These are phyloP conservation scores for Paracoccidioides brasiliensis DNA, from an alignment of 2,329 filamentous ascomycete species.

Conservation along the genomic window DNA sequence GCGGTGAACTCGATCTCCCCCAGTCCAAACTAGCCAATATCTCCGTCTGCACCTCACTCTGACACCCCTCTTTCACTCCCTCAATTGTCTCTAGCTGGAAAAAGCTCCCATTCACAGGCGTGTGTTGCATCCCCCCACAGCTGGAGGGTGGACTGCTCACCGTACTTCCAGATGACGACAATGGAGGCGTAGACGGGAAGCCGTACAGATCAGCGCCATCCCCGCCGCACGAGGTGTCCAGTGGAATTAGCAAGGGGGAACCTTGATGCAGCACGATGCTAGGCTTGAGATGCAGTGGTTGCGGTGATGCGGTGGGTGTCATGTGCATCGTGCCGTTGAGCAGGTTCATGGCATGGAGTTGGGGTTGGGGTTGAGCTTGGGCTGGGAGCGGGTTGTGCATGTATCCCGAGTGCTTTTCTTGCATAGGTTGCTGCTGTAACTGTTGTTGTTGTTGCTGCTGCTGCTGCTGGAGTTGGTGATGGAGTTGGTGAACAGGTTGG, in stretches of 20 bases:
- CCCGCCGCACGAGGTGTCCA: slow-evolving; percentile 62
- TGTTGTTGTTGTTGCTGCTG: slow-evolving; percentile 13
- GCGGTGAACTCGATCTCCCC: slow-evolving; percentile 64
- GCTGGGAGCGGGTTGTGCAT: slow-evolving; percentile 34
- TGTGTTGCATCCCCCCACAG: slow-evolving; percentile 62
- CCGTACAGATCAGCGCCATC: slow-evolving; percentile 43
- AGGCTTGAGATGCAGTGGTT: slow-evolving; percentile 61
- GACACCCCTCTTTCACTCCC: slow-evolving; percentile 56
- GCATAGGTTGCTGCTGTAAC: not conserved
- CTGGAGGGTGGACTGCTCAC: slow-evolving; percentile 72
- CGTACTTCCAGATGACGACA: slow-evolving; percentile 73
- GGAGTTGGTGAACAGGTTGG: slow-evolving; percentile 32
- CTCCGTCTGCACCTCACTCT: slow-evolving; percentile 58
- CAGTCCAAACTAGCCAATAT: slow-evolving; percentile 62
- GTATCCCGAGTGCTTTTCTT: not conserved
- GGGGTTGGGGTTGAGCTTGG: slow-evolving; percentile 24
- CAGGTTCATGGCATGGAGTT: slow-evolving; percentile 27
- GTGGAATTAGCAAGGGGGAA: slow-evolving; percentile 41
- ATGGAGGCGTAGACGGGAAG: slow-evolving; percentile 73
- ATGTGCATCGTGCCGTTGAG: not conserved
- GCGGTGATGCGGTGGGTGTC: slow-evolving; percentile 64
- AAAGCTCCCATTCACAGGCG: slow-evolving; percentile 70
- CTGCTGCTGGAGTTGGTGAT: slow-evolving; percentile 22
- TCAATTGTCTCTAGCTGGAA: slow-evolving; percentile 56
- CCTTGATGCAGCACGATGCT: slow-evolving; percentile 52